Evolutionary conservation across 345 rosid species (phyloP), one percentile per base, ranked within the genome.

Genomic region (Syzygium oleosum): DNA sequence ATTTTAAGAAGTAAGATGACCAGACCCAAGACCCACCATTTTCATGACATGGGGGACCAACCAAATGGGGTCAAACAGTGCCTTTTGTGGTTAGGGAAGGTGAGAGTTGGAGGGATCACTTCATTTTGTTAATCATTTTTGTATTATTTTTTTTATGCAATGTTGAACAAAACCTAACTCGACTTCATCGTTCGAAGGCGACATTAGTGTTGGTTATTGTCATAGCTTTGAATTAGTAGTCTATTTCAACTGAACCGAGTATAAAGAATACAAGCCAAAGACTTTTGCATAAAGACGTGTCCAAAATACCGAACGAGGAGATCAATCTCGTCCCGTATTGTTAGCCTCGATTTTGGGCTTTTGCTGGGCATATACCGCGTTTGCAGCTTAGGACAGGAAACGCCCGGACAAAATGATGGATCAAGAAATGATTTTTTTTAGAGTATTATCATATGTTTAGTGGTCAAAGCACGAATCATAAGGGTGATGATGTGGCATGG

Each of bases 361-460:
- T 89, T 73, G 55, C 58, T n/a, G 22, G 7, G 31, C 53, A n/a
- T 51, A 31, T 85, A 80, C 88, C 61, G 79, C n/a, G 73, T 9
- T 73, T 9, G 52, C 54, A 17, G 55, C 51, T n/a, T 23, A 6
- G 49, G 86, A 65, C 84, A 87, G 91, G 85, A 84, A 14, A 84
- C 29, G 87, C 21, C 85, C 49, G 85, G 94, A 91, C 93, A 92
- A 88, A 92, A 95, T 95, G 93, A 94, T 94, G 91, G 88, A 85
- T 85, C 23, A 31, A 65, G 78, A 89, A 87, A 92, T 92, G 73
- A 92, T 90, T 88, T 86, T 77, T 25, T 27, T 52, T n/a, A 4
- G 46, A 29, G 9, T 80, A 84, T 43, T 38, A 19, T 73, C 83
- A 8, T 73, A 1, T 38, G 83, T 0, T 38, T 51, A 84, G 85